phyloP scores from a whole-genome alignment of 306 rosid species.

The Pachyrhizus erosus region DNA sequence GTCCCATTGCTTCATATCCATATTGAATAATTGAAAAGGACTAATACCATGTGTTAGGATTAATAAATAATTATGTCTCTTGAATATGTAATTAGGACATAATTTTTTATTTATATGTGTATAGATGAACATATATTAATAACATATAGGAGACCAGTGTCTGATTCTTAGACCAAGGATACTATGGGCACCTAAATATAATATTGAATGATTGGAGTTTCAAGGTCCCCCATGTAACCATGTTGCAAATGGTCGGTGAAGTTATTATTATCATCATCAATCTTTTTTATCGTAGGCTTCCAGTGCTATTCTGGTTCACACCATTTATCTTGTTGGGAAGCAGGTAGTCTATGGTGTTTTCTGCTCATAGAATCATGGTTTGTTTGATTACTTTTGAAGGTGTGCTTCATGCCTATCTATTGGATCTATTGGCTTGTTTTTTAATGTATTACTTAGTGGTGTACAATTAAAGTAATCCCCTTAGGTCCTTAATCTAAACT shows the following conservation, averaged over 20 bases:
- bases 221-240: constrained; percentile 41
- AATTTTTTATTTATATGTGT: too few species aligned
- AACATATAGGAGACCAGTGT: too few species aligned
- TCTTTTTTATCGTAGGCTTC: background rate
- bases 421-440: constrained; percentile 20
- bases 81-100: too few species aligned
- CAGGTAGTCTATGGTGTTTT: constrained; percentile 48
- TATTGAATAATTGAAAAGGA: background rate
- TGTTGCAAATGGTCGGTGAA: constrained; percentile 30
- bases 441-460: constrained; percentile 43
- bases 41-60: too few species aligned
- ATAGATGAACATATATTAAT: too few species aligned
- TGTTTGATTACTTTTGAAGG: constrained; percentile 11
- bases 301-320: constrained; percentile 2
- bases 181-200: too few species aligned
- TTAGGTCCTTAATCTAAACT: background rate
- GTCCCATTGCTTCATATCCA: constrained; percentile 38
- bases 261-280: constrained; percentile 25
- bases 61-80: too few species aligned
- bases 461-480: constrained; percentile 44
- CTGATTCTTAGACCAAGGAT: too few species aligned
- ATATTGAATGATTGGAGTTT: constrained; percentile 36
- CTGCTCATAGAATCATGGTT: constrained; percentile 47
- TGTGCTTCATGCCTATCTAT: constrained; percentile 45
- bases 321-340: constrained; percentile 5